Base-by-base conservation (phyloP, 1,139 yeast species). In the Candida albicans region DNA sequence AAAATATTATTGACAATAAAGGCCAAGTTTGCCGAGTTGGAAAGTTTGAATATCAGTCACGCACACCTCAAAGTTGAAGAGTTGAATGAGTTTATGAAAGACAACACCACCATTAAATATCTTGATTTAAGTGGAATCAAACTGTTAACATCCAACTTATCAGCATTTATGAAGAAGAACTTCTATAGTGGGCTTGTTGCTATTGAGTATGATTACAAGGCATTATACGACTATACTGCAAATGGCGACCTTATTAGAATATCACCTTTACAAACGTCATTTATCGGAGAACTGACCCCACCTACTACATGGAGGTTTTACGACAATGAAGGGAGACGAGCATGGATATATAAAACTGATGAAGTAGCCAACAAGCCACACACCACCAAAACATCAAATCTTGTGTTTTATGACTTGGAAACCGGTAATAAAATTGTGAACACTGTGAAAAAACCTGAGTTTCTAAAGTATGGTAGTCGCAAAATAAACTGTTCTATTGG, bases 291-390 rank as follows among this genome's bases (percentile, higher is more conserved):
- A 28, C 48, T 53, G 4, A 49, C 39, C 13, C 54, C 52, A 8
- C 75, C 75, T 0, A 65, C 64, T 39, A 62, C 77, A 43, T 70
- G 85, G 88, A 72, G 69, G 58, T 74, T 70, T 55, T 79, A 64
- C 54, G 84, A 65, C 61, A 81, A 69, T 56, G 81, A 71, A 63
- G 95, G 96, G 5, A 73, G 96, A 51, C 73, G 96, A 49, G 82
- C 87, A n/a, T 89, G 96, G 96, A 62, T 87, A 15, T 85, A 81
- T 59, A 79, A 77, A 56, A 47, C 53, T 2, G 68, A 69, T 46
- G 65, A 69, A 3, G 65, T 65, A 12, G 3, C 38, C 22, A 18
- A 18, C 22, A 18, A 18, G 22, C 22, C 22, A 18, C 3, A 18
- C 5, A 18, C 22, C 3, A 3, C 22, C 22, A 18, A 18, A 18